Conservation (phyloP, 345 rosid species). For the Iberis pinnata region DNA sequence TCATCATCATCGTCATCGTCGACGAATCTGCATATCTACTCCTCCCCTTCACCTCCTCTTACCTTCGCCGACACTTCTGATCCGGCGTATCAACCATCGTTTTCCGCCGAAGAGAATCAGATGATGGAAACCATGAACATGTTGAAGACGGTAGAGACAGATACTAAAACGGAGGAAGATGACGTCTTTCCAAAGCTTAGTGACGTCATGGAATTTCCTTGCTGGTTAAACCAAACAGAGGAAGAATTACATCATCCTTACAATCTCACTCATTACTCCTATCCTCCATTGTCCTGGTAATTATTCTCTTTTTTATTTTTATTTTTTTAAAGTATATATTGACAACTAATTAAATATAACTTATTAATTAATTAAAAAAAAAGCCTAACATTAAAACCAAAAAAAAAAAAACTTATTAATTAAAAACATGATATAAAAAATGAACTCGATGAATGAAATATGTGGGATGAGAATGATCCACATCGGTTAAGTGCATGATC, state of each 20-base stretch:
- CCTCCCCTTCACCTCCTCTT: conserved; percentile 27
- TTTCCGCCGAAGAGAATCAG: conserved; percentile 19
- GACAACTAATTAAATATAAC: not conserved
- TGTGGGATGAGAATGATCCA: conserved; percentile 29
- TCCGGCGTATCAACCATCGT: too few species aligned
- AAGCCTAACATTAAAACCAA: not conserved
- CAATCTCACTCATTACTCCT: conserved; percentile 36
- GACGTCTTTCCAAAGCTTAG: conserved; percentile 58
- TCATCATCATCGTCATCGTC: conserved; percentile 44
- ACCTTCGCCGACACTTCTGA: conserved; percentile 14
- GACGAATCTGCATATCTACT: conserved; percentile 19
- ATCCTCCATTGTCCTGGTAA: conserved; percentile 79
- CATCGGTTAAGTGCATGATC: conserved; percentile 31
- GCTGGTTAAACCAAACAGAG: conserved; percentile 72
- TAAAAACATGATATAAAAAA: not conserved
- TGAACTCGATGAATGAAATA: conserved; percentile 1
- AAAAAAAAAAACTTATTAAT: not conserved
- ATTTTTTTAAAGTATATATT: not conserved
- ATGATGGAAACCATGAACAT: conserved; percentile 13
- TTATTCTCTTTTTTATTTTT: not conserved
- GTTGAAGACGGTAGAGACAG: conserved; percentile 25
- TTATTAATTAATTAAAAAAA: not conserved
- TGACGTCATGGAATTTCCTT: conserved; percentile 72
- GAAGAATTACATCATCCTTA: conserved; percentile 53
- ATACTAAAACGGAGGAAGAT: conserved; percentile 42